A percentile compares a stretch with the other conserved stretches of the same genome.
These are phyloP conservation scores for Plasmodium gaboni DNA, from an alignment of 169 alveolate genomes.

Conservation along the genomic window DNA sequence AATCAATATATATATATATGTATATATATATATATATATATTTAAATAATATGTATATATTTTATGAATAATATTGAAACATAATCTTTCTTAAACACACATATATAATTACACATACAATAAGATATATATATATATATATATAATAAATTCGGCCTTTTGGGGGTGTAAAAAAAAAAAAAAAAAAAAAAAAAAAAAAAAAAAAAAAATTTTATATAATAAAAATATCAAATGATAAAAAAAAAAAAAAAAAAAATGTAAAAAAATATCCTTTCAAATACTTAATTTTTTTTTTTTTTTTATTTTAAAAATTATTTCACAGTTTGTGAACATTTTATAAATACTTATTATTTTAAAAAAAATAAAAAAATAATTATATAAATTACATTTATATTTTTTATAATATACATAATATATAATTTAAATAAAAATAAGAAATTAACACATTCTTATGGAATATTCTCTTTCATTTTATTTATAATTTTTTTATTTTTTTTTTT, in stretches of 20 bases:
- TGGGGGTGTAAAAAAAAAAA: no score
- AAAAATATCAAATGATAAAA: constrained; percentile 11
- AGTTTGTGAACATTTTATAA: constrained; percentile 42
- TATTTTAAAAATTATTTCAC: constrained; percentile 11
- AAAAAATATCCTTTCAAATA: constrained; percentile 18
- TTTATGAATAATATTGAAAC: no score
- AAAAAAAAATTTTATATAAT: constrained; percentile 5
- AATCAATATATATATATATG: no score
- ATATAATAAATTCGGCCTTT: neutral
- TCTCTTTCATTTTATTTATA: neutral
- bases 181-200: neutral
- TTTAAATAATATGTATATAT: no score
- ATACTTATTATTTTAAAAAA: constrained; percentile 18
- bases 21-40: no score
- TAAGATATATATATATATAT: no score
- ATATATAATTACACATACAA: no score
- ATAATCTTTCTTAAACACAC: no score
- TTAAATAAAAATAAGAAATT: constrained; percentile 15
- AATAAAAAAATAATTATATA: constrained; percentile 5
- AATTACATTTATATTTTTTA: neutral
- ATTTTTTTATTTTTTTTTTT: neutral
- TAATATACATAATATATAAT: neutral
- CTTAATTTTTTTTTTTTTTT: constrained; percentile 16
- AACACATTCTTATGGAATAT: constrained; percentile 45
- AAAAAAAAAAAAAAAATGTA: constrained; percentile 17